These are phyloP conservation scores for Coemansia guatemalensis DNA, from an alignment of 192 early-diverging fungal species.

Conservation along the genomic window DNA sequence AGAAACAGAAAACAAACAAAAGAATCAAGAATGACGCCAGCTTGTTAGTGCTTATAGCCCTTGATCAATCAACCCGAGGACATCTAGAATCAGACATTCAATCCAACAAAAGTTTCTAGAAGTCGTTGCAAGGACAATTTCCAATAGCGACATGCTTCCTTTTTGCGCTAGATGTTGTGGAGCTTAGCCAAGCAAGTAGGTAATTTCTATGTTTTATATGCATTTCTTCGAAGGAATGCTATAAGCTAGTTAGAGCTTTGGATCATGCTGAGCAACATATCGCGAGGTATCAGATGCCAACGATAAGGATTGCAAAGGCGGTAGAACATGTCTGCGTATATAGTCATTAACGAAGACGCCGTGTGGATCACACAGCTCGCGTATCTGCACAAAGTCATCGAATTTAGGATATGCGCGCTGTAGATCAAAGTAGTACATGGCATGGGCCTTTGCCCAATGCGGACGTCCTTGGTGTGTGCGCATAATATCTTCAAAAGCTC, in stretches of 20 bases:
- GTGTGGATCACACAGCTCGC: constrained; percentile 62
- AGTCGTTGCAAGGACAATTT: neutral
- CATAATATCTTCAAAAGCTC: constrained; percentile 72
- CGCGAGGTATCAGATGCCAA: neutral
- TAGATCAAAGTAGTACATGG: constrained; percentile 57
- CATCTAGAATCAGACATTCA: neutral
- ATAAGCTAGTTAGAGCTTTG: neutral
- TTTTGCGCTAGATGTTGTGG: neutral
- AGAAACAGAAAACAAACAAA: too few relatives aligned
- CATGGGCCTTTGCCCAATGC: constrained; percentile 79
- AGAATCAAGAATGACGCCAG: too few relatives aligned
- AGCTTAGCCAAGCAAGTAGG: neutral
- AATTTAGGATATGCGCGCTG: constrained; percentile 63
- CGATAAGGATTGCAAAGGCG: constrained; percentile 17
- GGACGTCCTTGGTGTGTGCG: constrained; percentile 62
- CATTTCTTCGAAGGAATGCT: neutral
- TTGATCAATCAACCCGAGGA: neutral
- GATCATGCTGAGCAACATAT: neutral
- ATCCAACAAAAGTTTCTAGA: neutral
- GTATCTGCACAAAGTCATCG: constrained; percentile 57
- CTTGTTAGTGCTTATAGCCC: neutral
- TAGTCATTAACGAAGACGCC: constrained; percentile 74
- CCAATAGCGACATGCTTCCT: neutral
- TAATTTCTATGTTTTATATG: neutral
- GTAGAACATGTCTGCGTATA: constrained; percentile 58